These are phyloP conservation scores for Mycena belliarum DNA, from an alignment of 768 basidiomycete species.

Conservation along the genomic window DNA sequence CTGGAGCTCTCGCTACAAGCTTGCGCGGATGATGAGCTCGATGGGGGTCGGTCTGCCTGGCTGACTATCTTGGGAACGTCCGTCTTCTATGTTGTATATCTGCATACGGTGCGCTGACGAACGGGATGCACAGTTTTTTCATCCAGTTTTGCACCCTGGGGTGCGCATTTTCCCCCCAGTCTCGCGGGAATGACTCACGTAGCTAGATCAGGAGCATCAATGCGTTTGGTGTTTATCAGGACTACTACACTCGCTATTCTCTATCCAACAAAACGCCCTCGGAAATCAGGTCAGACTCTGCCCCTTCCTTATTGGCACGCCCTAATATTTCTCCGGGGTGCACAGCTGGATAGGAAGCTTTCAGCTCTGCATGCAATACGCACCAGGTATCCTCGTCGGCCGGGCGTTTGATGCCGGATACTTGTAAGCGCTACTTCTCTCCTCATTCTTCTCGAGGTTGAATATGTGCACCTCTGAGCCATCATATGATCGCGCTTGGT, in stretches of 20 bases:
- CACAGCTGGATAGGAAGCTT: conserved; percentile 17
- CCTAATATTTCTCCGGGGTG: background rate
- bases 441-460: background rate
- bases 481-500: conserved; percentile 16
- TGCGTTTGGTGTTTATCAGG: conserved; percentile 15
- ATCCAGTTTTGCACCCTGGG: conserved; percentile 19
- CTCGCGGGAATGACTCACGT: background rate
- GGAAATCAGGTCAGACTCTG: conserved; percentile 6
- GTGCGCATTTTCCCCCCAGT: background rate
- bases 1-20: conserved; percentile 2
- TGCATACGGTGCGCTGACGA: background rate
- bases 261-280: conserved; percentile 12
- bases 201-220: conserved; percentile 9
- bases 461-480: background rate
- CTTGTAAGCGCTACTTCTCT: background rate
- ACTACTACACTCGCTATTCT: conserved; percentile 15
- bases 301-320: background rate
- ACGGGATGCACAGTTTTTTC: conserved; percentile 6
- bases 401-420: conserved; percentile 17
- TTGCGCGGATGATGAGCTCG: background rate
- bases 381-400: conserved; percentile 13
- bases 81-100: background rate
- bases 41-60: conserved; percentile 2
- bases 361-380: conserved; percentile 17
- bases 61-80: conserved; percentile 17